phyloP scores from a whole-genome alignment of 139 green algal genomes.

The Edaphochlamys debaryana region DNA sequence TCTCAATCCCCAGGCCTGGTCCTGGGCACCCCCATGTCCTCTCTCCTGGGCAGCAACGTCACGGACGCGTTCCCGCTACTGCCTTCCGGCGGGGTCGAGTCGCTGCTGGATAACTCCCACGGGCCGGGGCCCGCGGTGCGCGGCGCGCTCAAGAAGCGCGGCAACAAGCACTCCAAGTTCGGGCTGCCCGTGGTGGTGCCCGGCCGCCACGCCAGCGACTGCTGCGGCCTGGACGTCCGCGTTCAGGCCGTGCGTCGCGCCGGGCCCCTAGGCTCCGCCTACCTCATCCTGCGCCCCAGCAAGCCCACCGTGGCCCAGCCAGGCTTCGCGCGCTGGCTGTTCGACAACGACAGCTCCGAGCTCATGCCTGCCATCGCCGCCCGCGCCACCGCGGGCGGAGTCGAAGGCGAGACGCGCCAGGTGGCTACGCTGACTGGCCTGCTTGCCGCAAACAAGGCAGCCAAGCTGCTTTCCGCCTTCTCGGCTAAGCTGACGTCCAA shows the following conservation, averaged over 20 bases:
- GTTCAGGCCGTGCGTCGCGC: background rate
- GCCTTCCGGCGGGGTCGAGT: background rate
- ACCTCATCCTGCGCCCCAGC: background rate
- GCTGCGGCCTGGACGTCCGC: background rate
- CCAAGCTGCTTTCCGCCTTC: too few relatives aligned
- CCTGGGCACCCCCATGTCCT: background rate
- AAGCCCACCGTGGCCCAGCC: background rate
- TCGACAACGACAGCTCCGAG: background rate
- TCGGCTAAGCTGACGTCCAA: too few relatives aligned
- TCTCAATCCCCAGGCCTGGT: slow-evolving; percentile 2
- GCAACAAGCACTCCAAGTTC: background rate
- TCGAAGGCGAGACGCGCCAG: background rate
- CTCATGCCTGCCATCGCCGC: background rate
- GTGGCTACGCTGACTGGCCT: too few relatives aligned
- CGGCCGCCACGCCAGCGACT: background rate
- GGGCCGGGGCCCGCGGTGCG: background rate
- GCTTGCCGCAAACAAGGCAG: too few relatives aligned
- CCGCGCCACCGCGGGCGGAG: background rate
- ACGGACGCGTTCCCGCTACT: background rate
- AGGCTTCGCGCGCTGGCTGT: slow-evolving; percentile 11
- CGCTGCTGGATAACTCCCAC: background rate
- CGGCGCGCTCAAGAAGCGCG: background rate
- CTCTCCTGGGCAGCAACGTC: background rate
- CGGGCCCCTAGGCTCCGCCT: background rate
- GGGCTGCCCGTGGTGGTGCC: background rate